These are phyloP conservation scores for Papiliotrema terrestris DNA, from an alignment of 1,284 basidiomycete species.

Conservation along the genomic window DNA sequence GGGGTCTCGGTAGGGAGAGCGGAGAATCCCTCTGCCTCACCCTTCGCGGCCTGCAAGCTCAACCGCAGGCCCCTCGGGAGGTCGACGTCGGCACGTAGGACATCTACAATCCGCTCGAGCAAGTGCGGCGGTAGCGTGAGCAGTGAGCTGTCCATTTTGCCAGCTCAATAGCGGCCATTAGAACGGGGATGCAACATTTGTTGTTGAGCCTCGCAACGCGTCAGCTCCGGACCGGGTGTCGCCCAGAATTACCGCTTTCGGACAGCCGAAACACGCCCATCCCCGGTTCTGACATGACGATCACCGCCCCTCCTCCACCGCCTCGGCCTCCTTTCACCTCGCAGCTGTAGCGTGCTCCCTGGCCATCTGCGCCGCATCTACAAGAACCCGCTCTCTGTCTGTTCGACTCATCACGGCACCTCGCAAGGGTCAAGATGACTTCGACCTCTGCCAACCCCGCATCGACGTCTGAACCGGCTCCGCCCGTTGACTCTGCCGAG, in stretches of 20 bases:
- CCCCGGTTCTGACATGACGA: neutral
- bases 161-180: neutral
- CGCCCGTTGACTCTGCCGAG: too few relatives aligned
- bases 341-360: too few relatives aligned
- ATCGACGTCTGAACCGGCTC: too few relatives aligned
- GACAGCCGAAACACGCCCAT: neutral
- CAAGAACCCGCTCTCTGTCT: too few relatives aligned
- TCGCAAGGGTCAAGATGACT: too few relatives aligned
- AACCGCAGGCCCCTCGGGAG: constrained; percentile 17
- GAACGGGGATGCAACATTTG: too few relatives aligned
- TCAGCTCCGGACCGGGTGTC: neutral
- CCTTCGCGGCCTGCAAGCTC: neutral
- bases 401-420: too few relatives aligned
- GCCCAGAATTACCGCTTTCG: neutral
- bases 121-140: constrained; percentile 38
- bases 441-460: too few relatives aligned
- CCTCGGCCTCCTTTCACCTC: too few relatives aligned
- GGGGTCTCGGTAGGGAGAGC: neutral
- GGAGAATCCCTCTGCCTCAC: neutral
- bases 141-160: constrained; percentile 6
- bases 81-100: constrained; percentile 16
- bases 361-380: too few relatives aligned
- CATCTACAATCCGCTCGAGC: constrained; percentile 21
- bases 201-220: too few relatives aligned
- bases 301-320: neutral